A percentile compares a stretch with the other conserved stretches of the same genome.
Conservation (phyloP, 2,329 filamentous ascomycete species). For the Trichophyton simii region DNA sequence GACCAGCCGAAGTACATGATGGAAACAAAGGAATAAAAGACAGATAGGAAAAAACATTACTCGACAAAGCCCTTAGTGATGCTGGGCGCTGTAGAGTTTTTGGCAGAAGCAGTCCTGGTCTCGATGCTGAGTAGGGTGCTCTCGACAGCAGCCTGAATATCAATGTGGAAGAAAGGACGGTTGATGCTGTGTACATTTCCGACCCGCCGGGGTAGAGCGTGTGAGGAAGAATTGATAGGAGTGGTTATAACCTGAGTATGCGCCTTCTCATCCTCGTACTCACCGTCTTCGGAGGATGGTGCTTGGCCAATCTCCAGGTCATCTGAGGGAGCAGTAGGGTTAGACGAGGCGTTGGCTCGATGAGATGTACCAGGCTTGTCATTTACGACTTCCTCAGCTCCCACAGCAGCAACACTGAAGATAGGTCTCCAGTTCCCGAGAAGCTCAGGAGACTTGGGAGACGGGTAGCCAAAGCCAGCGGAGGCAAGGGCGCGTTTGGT, state of each 20-base stretch:
- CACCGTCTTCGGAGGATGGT: not conserved
- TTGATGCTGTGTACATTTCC: slow-evolving; percentile 11
- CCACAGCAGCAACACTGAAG: slow-evolving; percentile 10
- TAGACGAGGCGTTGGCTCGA: not conserved
- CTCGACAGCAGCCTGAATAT: slow-evolving; percentile 10
- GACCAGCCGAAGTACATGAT: not conserved
- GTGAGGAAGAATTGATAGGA: not conserved
- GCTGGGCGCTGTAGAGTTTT: not conserved
- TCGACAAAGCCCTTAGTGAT: not conserved
- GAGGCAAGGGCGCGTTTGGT: slow-evolving; percentile 44
- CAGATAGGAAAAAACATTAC: not conserved
- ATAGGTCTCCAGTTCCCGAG: slow-evolving; percentile 11
- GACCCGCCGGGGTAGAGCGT: slow-evolving; percentile 4
- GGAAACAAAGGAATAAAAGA: not conserved
- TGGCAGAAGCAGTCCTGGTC: not conserved
- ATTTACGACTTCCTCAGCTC: slow-evolving; percentile 3
- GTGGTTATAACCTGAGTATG: not conserved
- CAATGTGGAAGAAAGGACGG: slow-evolving; percentile 11
- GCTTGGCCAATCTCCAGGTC: not conserved
- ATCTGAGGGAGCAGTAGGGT: not conserved
- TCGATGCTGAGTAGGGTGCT: slow-evolving; percentile 10
- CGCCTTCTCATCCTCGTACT: slow-evolving; percentile 1
- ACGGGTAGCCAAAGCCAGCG: slow-evolving; percentile 41
- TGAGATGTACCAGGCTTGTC: not conserved
- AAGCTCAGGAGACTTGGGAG: slow-evolving; percentile 4